Evolutionary conservation across 495 filamentous ascomycete genomes (phyloP).

Genomic region (Neurospora discreta): DNA sequence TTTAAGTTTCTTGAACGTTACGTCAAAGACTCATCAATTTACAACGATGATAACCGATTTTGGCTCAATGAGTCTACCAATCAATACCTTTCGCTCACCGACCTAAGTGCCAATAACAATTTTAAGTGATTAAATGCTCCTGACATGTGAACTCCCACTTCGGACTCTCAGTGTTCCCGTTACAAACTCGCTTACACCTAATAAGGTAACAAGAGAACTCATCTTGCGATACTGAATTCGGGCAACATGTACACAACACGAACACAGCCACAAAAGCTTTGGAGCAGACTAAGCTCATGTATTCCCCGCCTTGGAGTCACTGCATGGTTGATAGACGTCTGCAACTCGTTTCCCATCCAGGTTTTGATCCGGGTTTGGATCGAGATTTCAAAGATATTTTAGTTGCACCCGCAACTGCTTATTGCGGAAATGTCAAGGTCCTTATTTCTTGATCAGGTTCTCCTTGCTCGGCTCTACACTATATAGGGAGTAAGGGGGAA

Average conservation of each 20-base stretch:
- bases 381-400: neutral
- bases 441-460: neutral
- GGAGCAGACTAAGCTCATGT: neutral
- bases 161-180: neutral
- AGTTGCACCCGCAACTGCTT: neutral
- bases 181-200: neutral
- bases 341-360: neutral
- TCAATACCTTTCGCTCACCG: neutral
- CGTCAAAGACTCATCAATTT: neutral
- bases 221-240: neutral
- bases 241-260: neutral
- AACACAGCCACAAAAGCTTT: neutral
- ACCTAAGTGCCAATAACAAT: accelerated
- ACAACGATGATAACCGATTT: neutral
- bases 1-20: neutral
- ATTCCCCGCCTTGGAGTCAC: neutral
- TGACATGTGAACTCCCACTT: neutral
- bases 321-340: neutral
- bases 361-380: neutral
- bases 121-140: too few species aligned
- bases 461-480: neutral
- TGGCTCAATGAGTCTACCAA: neutral
- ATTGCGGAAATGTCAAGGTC: neutral
- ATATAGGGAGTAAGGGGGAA: too few species aligned
- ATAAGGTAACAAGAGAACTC: neutral